phyloP scores from a whole-genome alignment of 2,329 filamentous ascomycete genomes.

The Phialophora tarda region DNA sequence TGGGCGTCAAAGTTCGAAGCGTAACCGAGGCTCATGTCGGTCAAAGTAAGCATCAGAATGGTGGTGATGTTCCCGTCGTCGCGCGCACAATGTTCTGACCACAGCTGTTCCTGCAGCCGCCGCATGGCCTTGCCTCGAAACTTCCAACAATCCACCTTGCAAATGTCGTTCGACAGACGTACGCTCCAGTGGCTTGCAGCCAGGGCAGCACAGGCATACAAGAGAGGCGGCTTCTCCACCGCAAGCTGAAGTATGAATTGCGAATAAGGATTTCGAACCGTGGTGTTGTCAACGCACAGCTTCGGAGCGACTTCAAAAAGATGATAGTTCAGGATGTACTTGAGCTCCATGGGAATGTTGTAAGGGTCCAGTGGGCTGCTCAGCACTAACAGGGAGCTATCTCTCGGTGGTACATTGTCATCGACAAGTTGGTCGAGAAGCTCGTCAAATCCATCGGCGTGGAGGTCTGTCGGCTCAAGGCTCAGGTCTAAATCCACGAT shows the following conservation, averaged over 20 bases:
- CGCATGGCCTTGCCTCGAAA: constrained; percentile 24
- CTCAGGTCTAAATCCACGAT: not conserved
- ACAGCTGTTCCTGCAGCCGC: constrained; percentile 22
- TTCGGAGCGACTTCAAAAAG: constrained; percentile 20
- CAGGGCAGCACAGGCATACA: constrained; percentile 25
- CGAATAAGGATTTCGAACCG: constrained; percentile 16
- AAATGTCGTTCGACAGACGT: constrained; percentile 7
- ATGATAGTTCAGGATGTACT: constrained; percentile 22
- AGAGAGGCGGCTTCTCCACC: constrained; percentile 15
- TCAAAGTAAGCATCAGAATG: constrained; percentile 22
- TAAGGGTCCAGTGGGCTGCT: constrained; percentile 11
- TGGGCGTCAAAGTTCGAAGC: constrained; percentile 24
- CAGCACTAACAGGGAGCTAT: not conserved
- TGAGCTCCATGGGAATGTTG: constrained; percentile 19
- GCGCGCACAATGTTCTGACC: constrained; percentile 14
- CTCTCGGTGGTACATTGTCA: not conserved
- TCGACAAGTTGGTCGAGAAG: not conserved
- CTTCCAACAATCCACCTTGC: constrained; percentile 11
- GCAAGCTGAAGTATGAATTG: constrained; percentile 24
- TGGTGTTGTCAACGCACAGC: constrained; percentile 12
- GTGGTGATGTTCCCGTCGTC: constrained; percentile 23
- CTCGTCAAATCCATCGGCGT: not conserved
- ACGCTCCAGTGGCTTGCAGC: constrained; percentile 17
- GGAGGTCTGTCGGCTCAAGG: too few species aligned
- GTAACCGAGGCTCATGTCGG: constrained; percentile 18